Evolutionary conservation across 768 basidiomycete species (phyloP), one percentile per base, ranked within the genome.

Genomic region (Clavulina sp.): DNA sequence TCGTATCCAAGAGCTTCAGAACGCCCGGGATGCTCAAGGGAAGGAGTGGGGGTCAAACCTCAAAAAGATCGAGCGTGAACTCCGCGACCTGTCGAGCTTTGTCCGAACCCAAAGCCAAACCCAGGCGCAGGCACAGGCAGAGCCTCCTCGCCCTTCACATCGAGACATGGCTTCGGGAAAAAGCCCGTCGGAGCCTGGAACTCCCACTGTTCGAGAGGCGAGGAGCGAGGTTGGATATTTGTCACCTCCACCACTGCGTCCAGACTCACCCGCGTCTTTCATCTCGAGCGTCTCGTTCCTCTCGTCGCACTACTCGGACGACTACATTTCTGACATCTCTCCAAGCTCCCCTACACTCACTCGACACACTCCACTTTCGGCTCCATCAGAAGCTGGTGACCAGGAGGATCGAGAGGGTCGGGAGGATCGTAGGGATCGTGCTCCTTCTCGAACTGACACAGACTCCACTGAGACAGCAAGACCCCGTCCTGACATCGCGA

Each of bases 281-380:
- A 50, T 54, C n/a, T 52, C 54, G 4, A 58, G 56, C 4, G 56
- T 60, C 52, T 75, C 74, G 0, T 76, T 70, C 59, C 57, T 76
- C 47, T 73, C 73, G 3, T 76, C 74, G 18, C 80, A 82, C 55
- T 80, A 86, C 56, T 87, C 85, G 0, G 84, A 88, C 51, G 84
- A 84, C 56, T 65, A 69, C 32, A 65, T 66, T 66, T 54, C 69
- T 19, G 52, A 54, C 7, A 36, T 38, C n/a, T 18, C 21, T 36
- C 26, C 41, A 30, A 16, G 6, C 24, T 23, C 43, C 40, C 5
- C 6, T 29, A 26, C 28, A 36, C n/a, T 6, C 60, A 60, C 30
- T 61, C 43, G 13, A 63, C 30, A 59, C 62, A 1, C 51, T 58
- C 21, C 63, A 68, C n/a, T n/a, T n/a, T 1, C 64, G 53, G n/a